Base-by-base conservation (phyloP, 176 grass and related monocot species). In the Neostapfia colusana region DNA sequence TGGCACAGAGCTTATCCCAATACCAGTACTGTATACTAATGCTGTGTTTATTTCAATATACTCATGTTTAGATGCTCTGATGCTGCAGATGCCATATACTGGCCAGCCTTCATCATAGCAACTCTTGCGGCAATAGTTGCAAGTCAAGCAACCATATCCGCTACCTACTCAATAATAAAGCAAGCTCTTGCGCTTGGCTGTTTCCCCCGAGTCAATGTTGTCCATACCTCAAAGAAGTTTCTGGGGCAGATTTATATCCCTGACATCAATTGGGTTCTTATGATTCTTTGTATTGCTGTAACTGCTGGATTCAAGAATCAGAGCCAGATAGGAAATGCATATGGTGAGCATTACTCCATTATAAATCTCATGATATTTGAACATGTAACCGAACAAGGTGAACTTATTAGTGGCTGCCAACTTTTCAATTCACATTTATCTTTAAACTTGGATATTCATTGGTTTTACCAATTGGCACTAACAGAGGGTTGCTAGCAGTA, bases 61-160 rank as follows among this genome's bases (percentile, higher is more conserved):
- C 66, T 85, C 64, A 85, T 68, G 16, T 42, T 67, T 49, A 68
- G 23, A 39, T 71, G 24, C 35, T 75, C 53, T 41, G 43, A 65
- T 74, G 38, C 60, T 87, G 66, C 89, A 97, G 93, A 87, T 65
- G 13, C 61, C 16, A 83, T 93, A 85, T 93, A 87, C 74, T 97
- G 93, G 93, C 93, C 93, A 36, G 83, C 73, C 8, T 89, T 97
- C 80, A 34, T 97, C 37, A 67, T 97, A 20, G 88, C 93, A 59
- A 93, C 89, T 60, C 80, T 85, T 71, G 90, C 93, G 54, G 85
- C 93, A 36, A 65, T 97, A 79, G 89, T 97, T 81, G 93, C 90
- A 38, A 97, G 93, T 76, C 93, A 97, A 86, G 93, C 90, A 27
- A 97, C 87, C 15, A 97, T 97, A 74, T 97, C 93, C 8, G 93